phyloP scores from a whole-genome alignment of 495 filamentous ascomycete genomes.

The Pseudoneurospora amorphoporcata region DNA sequence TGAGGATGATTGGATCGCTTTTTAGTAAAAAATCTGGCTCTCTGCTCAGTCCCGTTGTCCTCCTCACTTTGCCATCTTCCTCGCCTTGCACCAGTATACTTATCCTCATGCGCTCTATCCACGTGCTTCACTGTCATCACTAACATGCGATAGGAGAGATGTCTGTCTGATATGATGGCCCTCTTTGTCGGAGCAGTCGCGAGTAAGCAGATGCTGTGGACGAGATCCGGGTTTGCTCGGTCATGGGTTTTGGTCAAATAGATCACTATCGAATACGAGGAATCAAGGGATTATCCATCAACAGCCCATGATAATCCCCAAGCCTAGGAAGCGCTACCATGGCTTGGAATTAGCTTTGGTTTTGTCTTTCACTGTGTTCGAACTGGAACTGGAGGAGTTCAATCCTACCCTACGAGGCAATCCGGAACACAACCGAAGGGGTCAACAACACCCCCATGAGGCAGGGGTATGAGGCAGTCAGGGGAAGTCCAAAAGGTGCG shows the following conservation, averaged over 20 bases:
- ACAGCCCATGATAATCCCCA: not conserved
- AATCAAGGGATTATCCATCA: not conserved
- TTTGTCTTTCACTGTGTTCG: not conserved
- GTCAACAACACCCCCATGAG: not conserved
- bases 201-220: not conserved
- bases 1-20: not conserved
- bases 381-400: not conserved
- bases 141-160: not conserved
- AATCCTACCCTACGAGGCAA: not conserved
- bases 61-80: not conserved
- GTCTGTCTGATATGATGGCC: not conserved
- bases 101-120: not conserved
- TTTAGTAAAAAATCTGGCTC: not conserved
- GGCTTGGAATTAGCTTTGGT: not conserved
- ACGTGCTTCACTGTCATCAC: not conserved
- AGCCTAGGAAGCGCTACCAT: not conserved
- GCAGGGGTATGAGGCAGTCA: not conserved
- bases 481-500: not conserved
- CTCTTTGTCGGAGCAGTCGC: not conserved
- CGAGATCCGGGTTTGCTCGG: not conserved
- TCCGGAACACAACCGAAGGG: not conserved
- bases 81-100: not conserved
- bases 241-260: not conserved
- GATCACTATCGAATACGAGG: not conserved
- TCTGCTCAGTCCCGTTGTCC: not conserved